Conservation (phyloP, 2,329 filamentous ascomycete species). For the Cadophora gregata region DNA sequence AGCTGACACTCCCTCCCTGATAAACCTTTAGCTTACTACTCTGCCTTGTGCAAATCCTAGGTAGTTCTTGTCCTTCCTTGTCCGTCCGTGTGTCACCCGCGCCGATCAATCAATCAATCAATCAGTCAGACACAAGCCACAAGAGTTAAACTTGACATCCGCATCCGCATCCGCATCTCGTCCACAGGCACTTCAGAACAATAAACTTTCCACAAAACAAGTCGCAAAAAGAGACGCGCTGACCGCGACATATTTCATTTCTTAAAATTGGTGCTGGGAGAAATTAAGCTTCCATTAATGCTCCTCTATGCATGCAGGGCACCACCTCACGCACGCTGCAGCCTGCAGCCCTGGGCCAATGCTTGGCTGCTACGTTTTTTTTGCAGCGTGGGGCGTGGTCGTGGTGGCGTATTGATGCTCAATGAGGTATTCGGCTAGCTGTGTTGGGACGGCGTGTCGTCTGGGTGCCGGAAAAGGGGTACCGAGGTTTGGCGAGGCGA, state of each 20-base stretch:
- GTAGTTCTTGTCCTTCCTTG: not conserved
- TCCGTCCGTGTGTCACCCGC: not conserved
- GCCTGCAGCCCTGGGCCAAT: slow-evolving; percentile 4
- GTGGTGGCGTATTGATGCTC: not conserved
- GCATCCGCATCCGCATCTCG: not conserved
- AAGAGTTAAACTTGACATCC: not conserved
- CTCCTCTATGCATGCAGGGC: not conserved
- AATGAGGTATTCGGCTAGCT: not conserved
- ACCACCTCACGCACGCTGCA: too few species aligned
- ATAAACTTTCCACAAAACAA: not conserved
- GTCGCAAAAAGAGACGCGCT: not conserved
- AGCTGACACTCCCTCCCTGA: not conserved
- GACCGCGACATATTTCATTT: not conserved
- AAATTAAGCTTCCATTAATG: not conserved
- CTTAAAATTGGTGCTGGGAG: too few species aligned
- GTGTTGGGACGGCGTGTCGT: not conserved
- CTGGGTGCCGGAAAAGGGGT: not conserved
- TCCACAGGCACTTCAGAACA: not conserved
- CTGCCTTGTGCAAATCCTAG: too few species aligned
- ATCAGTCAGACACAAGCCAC: not conserved
- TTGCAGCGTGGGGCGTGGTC: not conserved
- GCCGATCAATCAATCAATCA: too few species aligned
- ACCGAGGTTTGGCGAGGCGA: not conserved
- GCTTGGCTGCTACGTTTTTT: slow-evolving; percentile 8
- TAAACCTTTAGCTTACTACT: too few species aligned